Percentiles rank a stretch among this genome's conserved stretches.
phyloP scores from a whole-genome alignment of 176 grass and related monocot genomes.

The Avena atlantica region DNA sequence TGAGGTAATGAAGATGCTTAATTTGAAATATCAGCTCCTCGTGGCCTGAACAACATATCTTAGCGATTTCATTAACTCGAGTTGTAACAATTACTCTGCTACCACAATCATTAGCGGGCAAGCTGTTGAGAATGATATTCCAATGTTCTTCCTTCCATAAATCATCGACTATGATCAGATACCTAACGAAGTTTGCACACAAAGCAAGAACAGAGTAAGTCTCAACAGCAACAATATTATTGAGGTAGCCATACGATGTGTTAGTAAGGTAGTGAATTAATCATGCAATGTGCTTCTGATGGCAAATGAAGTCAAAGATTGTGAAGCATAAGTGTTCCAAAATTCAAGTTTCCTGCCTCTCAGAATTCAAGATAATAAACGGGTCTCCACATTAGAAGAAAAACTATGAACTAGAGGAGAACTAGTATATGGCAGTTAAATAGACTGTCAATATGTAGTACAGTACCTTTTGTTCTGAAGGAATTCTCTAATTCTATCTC shows the following conservation, averaged over 20 bases:
- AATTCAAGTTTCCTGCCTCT: no score
- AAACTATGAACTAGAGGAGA: not conserved
- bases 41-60: not conserved
- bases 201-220: conserved; percentile 1
- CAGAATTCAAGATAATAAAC: no score
- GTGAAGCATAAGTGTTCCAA: not conserved
- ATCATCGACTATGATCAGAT: conserved; percentile 30
- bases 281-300: not conserved
- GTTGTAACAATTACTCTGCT: conserved; percentile 36
- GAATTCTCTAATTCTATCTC: not conserved
- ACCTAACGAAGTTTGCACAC: conserved; percentile 6
- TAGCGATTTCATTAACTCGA: not conserved
- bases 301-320: not conserved
- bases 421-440: not conserved
- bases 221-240: not conserved
- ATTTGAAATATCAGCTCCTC: conserved; percentile 22
- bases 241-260: not conserved
- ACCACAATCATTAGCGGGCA: not conserved
- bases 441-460: not conserved
- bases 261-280: not conserved
- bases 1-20: not conserved
- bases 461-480: conserved; percentile 14
- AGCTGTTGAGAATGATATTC: not conserved
- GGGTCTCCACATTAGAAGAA: not conserved
- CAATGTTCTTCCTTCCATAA: conserved; percentile 8